phyloP scores from a whole-genome alignment of 2,329 filamentous ascomycete genomes.

The Pezicula carpinea region DNA sequence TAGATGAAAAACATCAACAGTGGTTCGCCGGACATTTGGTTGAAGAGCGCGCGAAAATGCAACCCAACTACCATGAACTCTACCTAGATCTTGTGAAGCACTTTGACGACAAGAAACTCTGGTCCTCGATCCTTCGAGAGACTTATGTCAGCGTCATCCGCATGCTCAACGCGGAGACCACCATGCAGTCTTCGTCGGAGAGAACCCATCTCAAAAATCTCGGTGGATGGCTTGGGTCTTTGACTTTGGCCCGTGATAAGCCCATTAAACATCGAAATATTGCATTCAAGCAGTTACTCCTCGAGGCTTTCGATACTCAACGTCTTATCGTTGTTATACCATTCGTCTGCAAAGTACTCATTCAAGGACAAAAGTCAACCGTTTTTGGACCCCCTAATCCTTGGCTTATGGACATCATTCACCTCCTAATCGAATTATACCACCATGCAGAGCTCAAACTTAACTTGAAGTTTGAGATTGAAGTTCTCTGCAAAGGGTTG shows the following conservation, averaged over 20 bases:
- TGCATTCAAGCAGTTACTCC: conserved; percentile 90
- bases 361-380: conserved; percentile 77
- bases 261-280: conserved; percentile 96
- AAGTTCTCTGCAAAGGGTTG: conserved; percentile 91
- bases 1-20: conserved; percentile 79
- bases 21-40: conserved; percentile 97
- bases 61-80: conserved; percentile 92
- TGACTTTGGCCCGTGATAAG: conserved; percentile 90
- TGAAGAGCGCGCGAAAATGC: conserved; percentile 92
- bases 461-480: conserved; percentile 97
- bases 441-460: conserved; percentile 90
- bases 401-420: conserved; percentile 95
- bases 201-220: conserved; percentile 88
- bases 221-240: conserved; percentile 84
- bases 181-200: conserved; percentile 78
- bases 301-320: conserved; percentile 91
- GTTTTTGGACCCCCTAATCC: conserved; percentile 95
- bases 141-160: conserved; percentile 83
- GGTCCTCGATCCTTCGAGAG: conserved; percentile 86
- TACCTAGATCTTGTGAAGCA: conserved; percentile 86
- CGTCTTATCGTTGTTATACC: conserved; percentile 89
- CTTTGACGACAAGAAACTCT: conserved; percentile 73
- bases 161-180: conserved; percentile 86
- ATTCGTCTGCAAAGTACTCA: conserved; percentile 93
- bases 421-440: conserved; percentile 88